Conservation (phyloP, 768 basidiomycete genomes). For the Thelephora aurantiotincta region DNA sequence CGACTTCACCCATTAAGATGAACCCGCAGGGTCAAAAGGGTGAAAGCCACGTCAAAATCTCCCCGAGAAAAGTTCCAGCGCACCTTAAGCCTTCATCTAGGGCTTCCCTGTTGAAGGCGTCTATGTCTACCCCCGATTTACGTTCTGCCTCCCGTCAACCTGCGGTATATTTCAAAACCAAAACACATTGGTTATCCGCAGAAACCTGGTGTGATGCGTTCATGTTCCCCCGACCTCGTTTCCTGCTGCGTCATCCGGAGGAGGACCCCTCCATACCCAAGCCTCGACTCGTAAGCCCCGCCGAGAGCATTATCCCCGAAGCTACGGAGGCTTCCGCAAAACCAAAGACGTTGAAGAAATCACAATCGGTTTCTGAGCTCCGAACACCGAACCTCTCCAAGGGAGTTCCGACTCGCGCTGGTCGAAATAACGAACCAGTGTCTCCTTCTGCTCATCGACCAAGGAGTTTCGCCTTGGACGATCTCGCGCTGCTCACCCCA, state of each 20-base stretch:
- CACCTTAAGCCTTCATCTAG: constrained; percentile 16
- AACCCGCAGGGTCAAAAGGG: constrained; percentile 1
- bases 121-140: constrained; percentile 56
- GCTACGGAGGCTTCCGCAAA: no score
- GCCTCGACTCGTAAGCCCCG: constrained; percentile 33
- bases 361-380: constrained; percentile 23
- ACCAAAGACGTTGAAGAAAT: constrained; percentile 18
- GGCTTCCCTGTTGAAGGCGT: constrained; percentile 30
- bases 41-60: constrained; percentile 11
- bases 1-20: constrained; percentile 1
- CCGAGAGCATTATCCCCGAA: constrained; percentile 15
- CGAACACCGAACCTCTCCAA: constrained; percentile 13
- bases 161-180: constrained; percentile 21
- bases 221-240: constrained; percentile 60
- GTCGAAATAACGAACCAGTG: not conserved
- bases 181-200: constrained; percentile 54
- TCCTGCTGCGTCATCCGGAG: constrained; percentile 33
- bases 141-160: constrained; percentile 13
- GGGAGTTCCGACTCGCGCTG: constrained; percentile 23
- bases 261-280: constrained; percentile 12
- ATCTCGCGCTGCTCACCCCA: constrained; percentile 42
- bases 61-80: constrained; percentile 14
- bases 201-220: constrained; percentile 78
- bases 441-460: constrained; percentile 19
- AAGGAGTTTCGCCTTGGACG: constrained; percentile 46